These are phyloP conservation scores for Colletotrichum graminicola DNA, from an alignment of 2,329 filamentous ascomycete species.

Conservation along the genomic window DNA sequence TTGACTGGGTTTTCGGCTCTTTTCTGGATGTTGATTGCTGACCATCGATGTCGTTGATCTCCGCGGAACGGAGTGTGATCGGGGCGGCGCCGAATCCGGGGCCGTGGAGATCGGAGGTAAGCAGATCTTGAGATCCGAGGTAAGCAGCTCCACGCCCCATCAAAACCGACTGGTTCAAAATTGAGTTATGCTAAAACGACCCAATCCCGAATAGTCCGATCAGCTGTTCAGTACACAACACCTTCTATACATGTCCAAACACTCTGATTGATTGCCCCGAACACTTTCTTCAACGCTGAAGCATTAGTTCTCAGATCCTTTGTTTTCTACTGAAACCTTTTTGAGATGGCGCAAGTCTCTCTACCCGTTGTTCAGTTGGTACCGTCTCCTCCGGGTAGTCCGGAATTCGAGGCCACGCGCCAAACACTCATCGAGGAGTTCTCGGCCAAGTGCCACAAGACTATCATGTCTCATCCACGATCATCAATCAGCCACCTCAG, in stretches of 20 bases:
- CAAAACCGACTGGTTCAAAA: neutral
- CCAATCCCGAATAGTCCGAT: no score
- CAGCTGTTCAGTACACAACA: no score
- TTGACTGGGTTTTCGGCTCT: no score
- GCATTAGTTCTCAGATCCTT: neutral
- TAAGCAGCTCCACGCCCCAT: neutral
- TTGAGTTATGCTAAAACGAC: neutral
- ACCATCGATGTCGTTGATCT: neutral
- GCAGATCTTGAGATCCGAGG: neutral
- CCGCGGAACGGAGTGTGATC: no score
- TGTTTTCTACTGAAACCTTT: neutral
- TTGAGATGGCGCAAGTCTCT: neutral
- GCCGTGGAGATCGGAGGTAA: neutral
- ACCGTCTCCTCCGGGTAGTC: slow-evolving; percentile 41
- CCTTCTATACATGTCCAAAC: no score
- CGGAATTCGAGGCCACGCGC: slow-evolving; percentile 46
- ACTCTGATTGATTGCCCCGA: neutral
- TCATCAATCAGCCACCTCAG: slow-evolving; percentile 42
- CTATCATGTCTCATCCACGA: slow-evolving; percentile 47
- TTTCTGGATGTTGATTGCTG: no score
- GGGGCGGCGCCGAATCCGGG: neutral
- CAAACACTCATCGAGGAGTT: slow-evolving; percentile 49
- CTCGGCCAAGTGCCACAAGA: slow-evolving; percentile 48
- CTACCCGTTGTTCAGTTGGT: slow-evolving; percentile 12
- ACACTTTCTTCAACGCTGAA: neutral